Evolutionary conservation across 1,284 basidiomycete genomes (phyloP), one percentile per base, ranked within the genome.

Genomic region (Moniliophthora roreri): DNA sequence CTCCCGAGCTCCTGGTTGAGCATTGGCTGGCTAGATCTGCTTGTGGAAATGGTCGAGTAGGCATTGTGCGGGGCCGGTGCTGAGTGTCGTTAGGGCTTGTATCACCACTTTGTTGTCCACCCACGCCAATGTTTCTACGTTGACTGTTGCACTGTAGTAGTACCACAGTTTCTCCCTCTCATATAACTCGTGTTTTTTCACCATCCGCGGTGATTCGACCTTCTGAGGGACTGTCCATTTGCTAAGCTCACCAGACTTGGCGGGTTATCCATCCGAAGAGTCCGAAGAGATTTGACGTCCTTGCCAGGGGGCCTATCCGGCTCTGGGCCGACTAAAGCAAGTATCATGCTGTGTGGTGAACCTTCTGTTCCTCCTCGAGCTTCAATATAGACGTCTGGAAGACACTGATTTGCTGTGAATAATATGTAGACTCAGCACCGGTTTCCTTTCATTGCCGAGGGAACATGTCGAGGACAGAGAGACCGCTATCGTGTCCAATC

Each of bases 401-500:
- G 9, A 92, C 84, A 46, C 88, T 91, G 47, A 15, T 28, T 37
- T 51, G 54, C 24, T 45, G 24, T 53, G 38, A 24, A 36, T 41
- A 28, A 44, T 23, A 13, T 49, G 0, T 52, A 49, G 7, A 5
- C 44, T 47, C 26, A 13, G 73, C 66, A 8, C 76, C 78, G 24
- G 62, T 60, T 13, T 81, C 81, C 32, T 71, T 71, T 80, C 79
- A 82, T 55, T 85, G 81, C 60, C 81, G 76, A 10, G 88, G 86
- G 66, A 84, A 89, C 81, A 89, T 83, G 62, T 92, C 84, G 42
- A 92, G 69, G 3, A 91, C 88, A 1, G 86, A 87, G 24, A 92
- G 76, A 1, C 89, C 89, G 50, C 83, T 77, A 56, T 89, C 86
- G 55, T 88, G 86, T 2, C 89, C 89, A 37, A 92, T 80, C 13